Base-by-base conservation (phyloP, 2,329 filamentous ascomycete species). In the Raffaelea deltoideospora region DNA sequence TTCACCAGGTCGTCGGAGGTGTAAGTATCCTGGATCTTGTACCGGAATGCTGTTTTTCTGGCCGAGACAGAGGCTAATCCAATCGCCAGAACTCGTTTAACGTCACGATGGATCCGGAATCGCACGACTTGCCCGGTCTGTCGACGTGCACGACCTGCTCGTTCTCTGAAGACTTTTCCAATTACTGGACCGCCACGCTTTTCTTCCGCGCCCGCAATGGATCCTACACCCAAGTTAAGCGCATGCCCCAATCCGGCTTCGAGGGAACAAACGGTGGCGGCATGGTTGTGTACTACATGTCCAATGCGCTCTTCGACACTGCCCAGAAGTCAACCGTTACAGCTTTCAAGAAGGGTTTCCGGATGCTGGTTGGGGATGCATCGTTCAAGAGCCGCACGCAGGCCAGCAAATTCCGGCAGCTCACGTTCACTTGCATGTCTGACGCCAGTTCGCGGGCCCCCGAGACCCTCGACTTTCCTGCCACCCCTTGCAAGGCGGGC, bases 1-100 rank as follows among this genome's bases (percentile, higher is more conserved):
- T 73, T 10, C 73, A 77, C 48, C 70, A 68, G 33, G 66, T 77
- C 41, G 64, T 70, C 39, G 72, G 75, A 46, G 62, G 61, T 5
- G 56, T 58, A 52, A 32, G 53, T 30, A 10, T 8, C 13, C 9
- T 5, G 8, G 6, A 7, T 20, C 22, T 18, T 24, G 5, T 17
- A 26, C 23, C 13, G 8, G 10, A 6, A 4, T 32, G 29, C 21
- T 27, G 10, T 10, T 8, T 26, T 27, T 11, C n/a, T n/a, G n/a
- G n/a, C n/a, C n/a, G n/a, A n/a, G n/a, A n/a, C n/a, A n/a, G n/a
- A n/a, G n/a, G n/a, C n/a, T n/a, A n/a, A n/a, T n/a, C n/a, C n/a
- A n/a, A n/a, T n/a, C 11, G 14, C 5, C 5, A 56, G 53, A 58
- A 65, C 45, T 60, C 61, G 3, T 65, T 65, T 53, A 63, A 64